Conservation (phyloP, 345 rosid species). For the Linum usitatissimum region DNA sequence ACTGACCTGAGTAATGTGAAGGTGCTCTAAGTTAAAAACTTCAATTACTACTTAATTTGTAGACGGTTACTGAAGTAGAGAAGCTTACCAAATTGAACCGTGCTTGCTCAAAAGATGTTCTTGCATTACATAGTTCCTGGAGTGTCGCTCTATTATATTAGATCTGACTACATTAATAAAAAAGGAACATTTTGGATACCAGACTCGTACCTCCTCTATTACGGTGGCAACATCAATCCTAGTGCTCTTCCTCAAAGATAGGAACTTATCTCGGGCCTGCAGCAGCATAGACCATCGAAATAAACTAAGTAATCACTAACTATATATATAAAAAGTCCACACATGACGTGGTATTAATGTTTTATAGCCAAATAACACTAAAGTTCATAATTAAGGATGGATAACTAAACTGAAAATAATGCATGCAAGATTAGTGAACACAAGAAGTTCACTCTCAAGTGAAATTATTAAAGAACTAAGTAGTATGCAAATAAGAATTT, state of each 20-base stretch:
- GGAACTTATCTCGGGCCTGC: constrained; percentile 73
- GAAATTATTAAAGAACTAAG: background rate
- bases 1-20: constrained; percentile 38
- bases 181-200: background rate
- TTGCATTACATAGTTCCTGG: constrained; percentile 60
- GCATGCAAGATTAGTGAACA: background rate
- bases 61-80: background rate
- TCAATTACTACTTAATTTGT: background rate
- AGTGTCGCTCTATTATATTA: constrained; percentile 45
- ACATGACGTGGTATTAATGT: background rate
- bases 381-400: background rate
- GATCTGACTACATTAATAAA: constrained; percentile 8
- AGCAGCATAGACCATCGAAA: background rate
- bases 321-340: background rate
- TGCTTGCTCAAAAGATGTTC: constrained; percentile 57
- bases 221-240: constrained; percentile 51
- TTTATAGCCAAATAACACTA: background rate
- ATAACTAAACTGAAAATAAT: background rate
- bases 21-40: background rate
- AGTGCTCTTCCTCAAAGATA: constrained; percentile 69
- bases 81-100: constrained; percentile 54
- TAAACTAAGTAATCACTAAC: background rate
- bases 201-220: constrained; percentile 50
- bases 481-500: too few species aligned
- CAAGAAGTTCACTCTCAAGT: background rate